Conservation (phyloP, 2,329 filamentous ascomycete genomes). For the Arachnopeziza araneosa region DNA sequence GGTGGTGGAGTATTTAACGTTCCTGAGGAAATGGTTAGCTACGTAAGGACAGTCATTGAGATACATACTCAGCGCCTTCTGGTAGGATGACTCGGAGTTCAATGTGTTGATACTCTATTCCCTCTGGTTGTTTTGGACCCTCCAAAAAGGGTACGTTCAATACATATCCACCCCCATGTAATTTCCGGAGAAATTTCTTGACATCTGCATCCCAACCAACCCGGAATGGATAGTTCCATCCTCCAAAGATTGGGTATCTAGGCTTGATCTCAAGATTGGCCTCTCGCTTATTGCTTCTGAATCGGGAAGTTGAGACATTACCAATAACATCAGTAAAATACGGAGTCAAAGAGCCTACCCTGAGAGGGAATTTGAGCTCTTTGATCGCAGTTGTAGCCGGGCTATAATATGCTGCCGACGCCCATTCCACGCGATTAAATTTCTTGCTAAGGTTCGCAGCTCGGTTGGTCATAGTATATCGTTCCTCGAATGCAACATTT, state of each 20-base stretch:
- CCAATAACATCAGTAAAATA: constrained; percentile 97
- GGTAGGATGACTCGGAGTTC: constrained; percentile 80
- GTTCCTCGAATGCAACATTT: constrained; percentile 91
- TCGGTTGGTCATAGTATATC: constrained; percentile 81
- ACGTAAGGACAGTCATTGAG: constrained; percentile 39
- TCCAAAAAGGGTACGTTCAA: constrained; percentile 91
- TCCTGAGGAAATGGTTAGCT: constrained; percentile 45
- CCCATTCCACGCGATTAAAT: constrained; percentile 75
- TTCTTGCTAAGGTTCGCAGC: constrained; percentile 70
- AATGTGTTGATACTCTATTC: constrained; percentile 77
- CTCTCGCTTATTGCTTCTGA: constrained; percentile 71
- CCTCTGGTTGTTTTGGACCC: constrained; percentile 80
- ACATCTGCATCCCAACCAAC: constrained; percentile 93
- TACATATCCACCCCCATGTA: constrained; percentile 65
- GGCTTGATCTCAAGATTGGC: constrained; percentile 87
- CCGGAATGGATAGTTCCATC: constrained; percentile 97
- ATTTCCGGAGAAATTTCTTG: constrained; percentile 65
- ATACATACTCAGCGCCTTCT: constrained; percentile 77
- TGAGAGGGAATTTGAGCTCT: constrained; percentile 74
- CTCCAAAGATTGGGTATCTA: constrained; percentile 91
- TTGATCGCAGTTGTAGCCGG: constrained; percentile 73
- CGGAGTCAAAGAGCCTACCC: constrained; percentile 72
- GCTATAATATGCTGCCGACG: constrained; percentile 67
- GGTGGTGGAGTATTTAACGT: constrained; percentile 70
- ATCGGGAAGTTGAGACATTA: constrained; percentile 91